A percentile compares a stretch with the other conserved stretches of the same genome.
These are phyloP conservation scores for Punica granatum DNA, from an alignment of 345 rosid genomes.

Conservation along the genomic window DNA sequence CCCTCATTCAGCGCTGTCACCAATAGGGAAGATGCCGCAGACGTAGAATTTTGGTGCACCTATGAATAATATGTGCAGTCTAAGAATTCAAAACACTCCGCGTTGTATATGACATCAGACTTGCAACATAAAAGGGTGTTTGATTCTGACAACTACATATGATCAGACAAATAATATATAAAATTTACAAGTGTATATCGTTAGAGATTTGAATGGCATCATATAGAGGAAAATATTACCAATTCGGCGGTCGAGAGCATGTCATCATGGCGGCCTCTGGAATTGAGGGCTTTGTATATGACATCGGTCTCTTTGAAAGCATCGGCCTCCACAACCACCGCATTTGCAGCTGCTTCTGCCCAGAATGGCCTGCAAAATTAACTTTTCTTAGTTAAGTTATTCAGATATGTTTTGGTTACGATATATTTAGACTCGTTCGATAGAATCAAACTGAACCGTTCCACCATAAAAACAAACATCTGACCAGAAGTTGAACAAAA, in stretches of 20 bases:
- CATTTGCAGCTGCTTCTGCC: conserved; percentile 67
- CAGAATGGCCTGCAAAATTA: conserved; percentile 58
- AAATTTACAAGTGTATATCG: neutral
- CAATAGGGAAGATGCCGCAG: conserved; percentile 80
- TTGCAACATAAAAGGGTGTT: neutral
- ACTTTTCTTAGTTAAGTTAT: too few species aligned
- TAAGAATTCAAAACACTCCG: too few species aligned
- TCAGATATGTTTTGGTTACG: neutral
- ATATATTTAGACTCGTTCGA: neutral
- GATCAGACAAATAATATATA: neutral
- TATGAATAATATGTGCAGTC: conserved; percentile 6
- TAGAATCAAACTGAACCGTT: neutral
- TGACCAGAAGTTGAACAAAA: neutral
- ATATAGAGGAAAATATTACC: conserved; percentile 22
- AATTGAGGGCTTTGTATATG: conserved; percentile 68
- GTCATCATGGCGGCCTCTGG: conserved; percentile 68
- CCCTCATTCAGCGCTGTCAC: conserved; percentile 95
- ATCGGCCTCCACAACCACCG: conserved; percentile 87
- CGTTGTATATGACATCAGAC: too few species aligned
- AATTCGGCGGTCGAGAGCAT: conserved; percentile 85
- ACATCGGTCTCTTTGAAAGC: conserved; percentile 95
- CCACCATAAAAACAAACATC: neutral
- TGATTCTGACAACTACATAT: neutral
- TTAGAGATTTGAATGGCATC: neutral
- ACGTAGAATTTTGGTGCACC: conserved; percentile 89